These are phyloP conservation scores for Starmerella vaccinii DNA, from an alignment of 805 yeast genomes.

Conservation along the genomic window DNA sequence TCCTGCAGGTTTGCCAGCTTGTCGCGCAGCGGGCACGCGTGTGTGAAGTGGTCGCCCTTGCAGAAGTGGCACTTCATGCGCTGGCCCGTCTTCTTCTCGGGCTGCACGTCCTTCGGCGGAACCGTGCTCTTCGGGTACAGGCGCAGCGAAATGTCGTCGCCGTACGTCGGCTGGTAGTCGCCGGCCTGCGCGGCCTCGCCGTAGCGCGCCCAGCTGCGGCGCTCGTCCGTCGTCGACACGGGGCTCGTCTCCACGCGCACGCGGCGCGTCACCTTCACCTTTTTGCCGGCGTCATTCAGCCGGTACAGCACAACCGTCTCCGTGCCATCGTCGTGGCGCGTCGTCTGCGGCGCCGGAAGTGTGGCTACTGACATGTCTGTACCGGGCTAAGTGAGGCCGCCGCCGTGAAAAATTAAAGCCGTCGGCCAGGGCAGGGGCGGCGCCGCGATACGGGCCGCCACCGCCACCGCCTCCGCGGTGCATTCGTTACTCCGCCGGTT, in stretches of 20 bases:
- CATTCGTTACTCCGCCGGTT: too few species aligned
- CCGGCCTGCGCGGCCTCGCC: constrained; percentile 55
- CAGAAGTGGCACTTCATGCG: constrained; percentile 69
- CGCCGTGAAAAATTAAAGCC: not conserved
- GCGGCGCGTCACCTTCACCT: constrained; percentile 77
- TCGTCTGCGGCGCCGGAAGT: constrained; percentile 16
- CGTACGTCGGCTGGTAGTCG: constrained; percentile 15
- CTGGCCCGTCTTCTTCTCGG: constrained; percentile 38
- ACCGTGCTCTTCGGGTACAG: constrained; percentile 16
- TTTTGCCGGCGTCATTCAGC: constrained; percentile 59
- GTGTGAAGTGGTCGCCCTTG: constrained; percentile 87
- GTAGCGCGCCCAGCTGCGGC: constrained; percentile 79
- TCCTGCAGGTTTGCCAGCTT: constrained; percentile 32
- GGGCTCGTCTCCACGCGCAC: constrained; percentile 65
- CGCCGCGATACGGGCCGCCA: constrained; percentile 1
- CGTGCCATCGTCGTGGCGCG: constrained; percentile 33
- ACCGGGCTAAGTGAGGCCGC: not conserved
- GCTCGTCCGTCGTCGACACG: constrained; percentile 79
- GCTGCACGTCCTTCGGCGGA: constrained; percentile 37
- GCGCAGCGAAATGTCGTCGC: constrained; percentile 16
- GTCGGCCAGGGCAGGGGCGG: not conserved
- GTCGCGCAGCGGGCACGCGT: constrained; percentile 92
- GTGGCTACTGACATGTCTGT: constrained; percentile 9
- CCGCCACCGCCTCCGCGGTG: not conserved
- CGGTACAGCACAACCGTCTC: constrained; percentile 75